Evolutionary conservation across 2,329 filamentous ascomycete genomes (phyloP), one percentile per base, ranked within the genome.

Genomic region (Aspergillus oerlinghausenensis): DNA sequence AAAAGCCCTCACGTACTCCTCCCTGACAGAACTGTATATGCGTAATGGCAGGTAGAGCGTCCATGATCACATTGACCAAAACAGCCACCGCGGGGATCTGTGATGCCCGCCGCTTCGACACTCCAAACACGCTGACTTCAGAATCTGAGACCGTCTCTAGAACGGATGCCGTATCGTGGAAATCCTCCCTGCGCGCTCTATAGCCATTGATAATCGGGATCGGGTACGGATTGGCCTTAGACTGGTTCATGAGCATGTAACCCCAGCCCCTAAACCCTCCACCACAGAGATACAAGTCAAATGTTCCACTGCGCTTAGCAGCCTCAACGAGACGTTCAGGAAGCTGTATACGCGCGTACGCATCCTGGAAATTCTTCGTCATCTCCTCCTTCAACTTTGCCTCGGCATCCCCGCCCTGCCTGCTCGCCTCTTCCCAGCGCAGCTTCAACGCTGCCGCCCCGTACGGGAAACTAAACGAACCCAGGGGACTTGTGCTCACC

Each of bases 241-340:
- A 89, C 63, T 84, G 82, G 69, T 88, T 86, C 88, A 96, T 92
- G 52, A 96, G 80, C 67, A 96, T 86, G 72, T 90, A 95, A 6
- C 92, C 92, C 80, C 95, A 96, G 17, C 92, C 92, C 38, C 92
- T 81, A 69, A 96, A 96, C 0, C 92, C 92, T 25, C 92, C 92
- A 47, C 92, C 92, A 60, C 89, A 96, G 56, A 97, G 85, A 70
- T 92, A 96, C 8, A 96, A 79, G 35, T 88, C 84, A 56, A 92
- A 79, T 4, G 82, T 82, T 1, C 77, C 78, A 1, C 77, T 65
- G 7, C 71, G 65, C 28, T 75, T 70, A 14, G 79, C 77, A 21
- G 73, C 65, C 11, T 79, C 68, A 1, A 78, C 60, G 5, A 86
- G 72, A 17, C 79, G 74, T 11, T 74, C 68, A 0, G 92, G 84